Evolutionary conservation across 371 early-diverging fungal genomes (phyloP).

Genomic region (Nematocida parisii): DNA sequence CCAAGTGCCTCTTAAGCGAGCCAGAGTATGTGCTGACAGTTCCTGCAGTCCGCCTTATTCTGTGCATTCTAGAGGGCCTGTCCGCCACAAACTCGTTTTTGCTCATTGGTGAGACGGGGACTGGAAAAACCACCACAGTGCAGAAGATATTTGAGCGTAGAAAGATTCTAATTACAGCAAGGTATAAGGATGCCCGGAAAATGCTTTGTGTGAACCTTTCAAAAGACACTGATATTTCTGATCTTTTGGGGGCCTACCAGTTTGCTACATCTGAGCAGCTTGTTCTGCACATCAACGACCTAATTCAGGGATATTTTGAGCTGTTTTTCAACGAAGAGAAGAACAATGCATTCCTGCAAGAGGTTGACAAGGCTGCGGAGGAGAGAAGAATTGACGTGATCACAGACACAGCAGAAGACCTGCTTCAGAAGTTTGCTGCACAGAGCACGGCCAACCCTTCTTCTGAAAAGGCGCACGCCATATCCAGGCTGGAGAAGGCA

Average conservation of each 20-base stretch:
- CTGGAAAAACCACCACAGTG: slow-evolving; percentile 95
- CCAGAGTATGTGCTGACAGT: slow-evolving; percentile 47
- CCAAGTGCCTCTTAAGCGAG: neutral
- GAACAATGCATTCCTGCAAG: slow-evolving; percentile 28
- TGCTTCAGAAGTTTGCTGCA: neutral
- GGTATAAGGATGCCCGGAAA: slow-evolving; percentile 72
- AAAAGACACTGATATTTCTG: slow-evolving; percentile 91
- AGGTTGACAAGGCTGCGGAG: neutral
- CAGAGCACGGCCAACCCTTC: neutral
- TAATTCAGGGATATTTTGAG: slow-evolving; percentile 53
- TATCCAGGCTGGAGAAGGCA: neutral
- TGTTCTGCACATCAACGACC: slow-evolving; percentile 39
- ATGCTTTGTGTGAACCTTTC: slow-evolving; percentile 79
- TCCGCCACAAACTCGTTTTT: slow-evolving; percentile 72
- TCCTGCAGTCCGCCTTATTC: slow-evolving; percentile 23
- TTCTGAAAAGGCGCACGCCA: neutral
- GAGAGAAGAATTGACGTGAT: slow-evolving; percentile 11
- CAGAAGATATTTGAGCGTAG: slow-evolving; percentile 80
- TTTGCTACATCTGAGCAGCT: slow-evolving; percentile 60
- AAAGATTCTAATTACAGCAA: slow-evolving; percentile 70
- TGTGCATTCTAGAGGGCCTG: neutral
- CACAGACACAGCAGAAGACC: slow-evolving; percentile 35
- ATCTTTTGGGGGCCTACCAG: slow-evolving; percentile 78
- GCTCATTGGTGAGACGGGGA: slow-evolving; percentile 96
- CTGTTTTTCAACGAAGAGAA: slow-evolving; percentile 25